A percentile compares a stretch with the other conserved stretches of the same genome.
Conservation (phyloP, 257 asterid species). For the Penstemon eatonii region DNA sequence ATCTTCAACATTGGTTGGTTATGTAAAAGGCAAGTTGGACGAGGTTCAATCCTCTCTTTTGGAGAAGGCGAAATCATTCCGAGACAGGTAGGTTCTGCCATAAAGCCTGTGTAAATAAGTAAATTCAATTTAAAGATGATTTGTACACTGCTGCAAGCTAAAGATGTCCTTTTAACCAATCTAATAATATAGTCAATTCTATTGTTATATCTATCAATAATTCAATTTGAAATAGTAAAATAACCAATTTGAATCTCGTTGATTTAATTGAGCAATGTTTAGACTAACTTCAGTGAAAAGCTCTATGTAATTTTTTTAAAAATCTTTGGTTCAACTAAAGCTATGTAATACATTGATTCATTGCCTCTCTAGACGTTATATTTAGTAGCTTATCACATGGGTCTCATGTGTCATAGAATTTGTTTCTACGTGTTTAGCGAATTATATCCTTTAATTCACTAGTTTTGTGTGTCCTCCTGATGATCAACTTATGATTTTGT, state of each 20-base stretch:
- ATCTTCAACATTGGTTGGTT: slow-evolving; percentile 66
- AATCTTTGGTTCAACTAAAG: too few relatives aligned
- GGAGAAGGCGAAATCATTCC: slow-evolving; percentile 67
- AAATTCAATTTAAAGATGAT: slow-evolving; percentile 15
- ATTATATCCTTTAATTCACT: background rate
- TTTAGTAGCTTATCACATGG: background rate
- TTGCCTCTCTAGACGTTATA: background rate
- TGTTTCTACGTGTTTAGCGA: slow-evolving; percentile 2
- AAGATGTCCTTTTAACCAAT: background rate
- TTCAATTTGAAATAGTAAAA: too few relatives aligned
- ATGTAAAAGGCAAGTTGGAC: slow-evolving; percentile 58
- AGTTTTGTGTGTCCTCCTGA: slow-evolving; percentile 12
- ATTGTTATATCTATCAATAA: too few relatives aligned
- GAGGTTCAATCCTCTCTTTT: slow-evolving; percentile 85
- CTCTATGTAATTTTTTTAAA: too few relatives aligned
- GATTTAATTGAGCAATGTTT: too few relatives aligned
- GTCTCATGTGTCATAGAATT: background rate
- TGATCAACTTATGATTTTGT: slow-evolving; percentile 27
- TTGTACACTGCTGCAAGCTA: slow-evolving; percentile 18
- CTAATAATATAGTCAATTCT: background rate
- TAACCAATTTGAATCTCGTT: too few relatives aligned
- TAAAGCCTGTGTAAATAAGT: background rate
- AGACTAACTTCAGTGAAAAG: too few relatives aligned
- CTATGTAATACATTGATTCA: too few relatives aligned
- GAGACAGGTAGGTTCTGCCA: slow-evolving; percentile 61